Percentiles rank a stretch among this genome's conserved stretches.
These are phyloP conservation scores for Avicennia marina DNA, from an alignment of 257 asterid genomes.

Conservation along the genomic window DNA sequence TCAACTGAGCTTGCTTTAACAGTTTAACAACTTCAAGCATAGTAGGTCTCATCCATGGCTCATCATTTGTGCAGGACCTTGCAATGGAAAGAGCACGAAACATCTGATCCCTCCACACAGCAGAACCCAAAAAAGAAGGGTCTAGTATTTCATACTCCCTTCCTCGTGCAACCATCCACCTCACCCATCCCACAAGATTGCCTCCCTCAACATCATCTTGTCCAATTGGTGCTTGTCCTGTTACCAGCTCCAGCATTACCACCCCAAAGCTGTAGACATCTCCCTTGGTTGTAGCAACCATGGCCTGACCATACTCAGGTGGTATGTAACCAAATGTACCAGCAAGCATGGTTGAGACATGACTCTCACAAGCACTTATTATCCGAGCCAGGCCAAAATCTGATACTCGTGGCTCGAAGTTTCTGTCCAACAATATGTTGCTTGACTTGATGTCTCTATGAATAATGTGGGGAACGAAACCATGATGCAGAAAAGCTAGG, in stretches of 20 bases:
- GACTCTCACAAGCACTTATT: slow-evolving; percentile 79
- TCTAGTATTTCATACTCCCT: slow-evolving; percentile 41
- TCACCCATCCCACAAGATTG: slow-evolving; percentile 85
- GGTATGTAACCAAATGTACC: slow-evolving; percentile 86
- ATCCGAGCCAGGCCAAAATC: slow-evolving; percentile 85
- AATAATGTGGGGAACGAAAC: slow-evolving; percentile 69
- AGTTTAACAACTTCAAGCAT: slow-evolving; percentile 68
- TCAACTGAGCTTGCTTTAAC: slow-evolving; percentile 48
- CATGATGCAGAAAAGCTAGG: slow-evolving; percentile 74
- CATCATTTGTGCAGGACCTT: slow-evolving; percentile 58
- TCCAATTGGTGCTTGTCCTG: slow-evolving; percentile 67
- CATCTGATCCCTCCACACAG: slow-evolving; percentile 43
- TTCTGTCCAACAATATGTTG: slow-evolving; percentile 53
- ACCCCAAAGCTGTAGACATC: slow-evolving; percentile 88
- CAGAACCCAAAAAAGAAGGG: slow-evolving; percentile 17
- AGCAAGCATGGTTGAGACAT: slow-evolving; percentile 66
- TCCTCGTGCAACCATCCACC: slow-evolving; percentile 52
- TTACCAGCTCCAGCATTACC: slow-evolving; percentile 73
- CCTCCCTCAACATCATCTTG: slow-evolving; percentile 83
- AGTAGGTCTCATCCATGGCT: slow-evolving; percentile 68
- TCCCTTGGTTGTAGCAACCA: slow-evolving; percentile 75
- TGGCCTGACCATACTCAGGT: slow-evolving; percentile 77
- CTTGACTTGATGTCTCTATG: slow-evolving; percentile 84
- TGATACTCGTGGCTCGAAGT: slow-evolving; percentile 58
- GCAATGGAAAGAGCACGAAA: slow-evolving; percentile 52